Evolutionary conservation across 169 alveolate species (phyloP).

Genomic region (Plasmodium sp.): DNA sequence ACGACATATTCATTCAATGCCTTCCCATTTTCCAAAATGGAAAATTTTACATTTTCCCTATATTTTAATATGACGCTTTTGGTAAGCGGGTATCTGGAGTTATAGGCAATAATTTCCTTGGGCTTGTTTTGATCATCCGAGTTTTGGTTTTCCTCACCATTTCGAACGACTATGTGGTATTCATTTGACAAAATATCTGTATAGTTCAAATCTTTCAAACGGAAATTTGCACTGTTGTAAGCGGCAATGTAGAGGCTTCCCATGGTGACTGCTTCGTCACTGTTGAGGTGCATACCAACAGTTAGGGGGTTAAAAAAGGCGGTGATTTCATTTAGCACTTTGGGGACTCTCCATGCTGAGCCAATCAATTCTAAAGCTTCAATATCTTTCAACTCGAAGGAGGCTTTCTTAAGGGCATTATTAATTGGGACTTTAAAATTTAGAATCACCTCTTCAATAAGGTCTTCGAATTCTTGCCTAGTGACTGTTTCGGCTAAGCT

Average conservation of each 20-base stretch:
- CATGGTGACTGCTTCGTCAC: conserved; percentile 86
- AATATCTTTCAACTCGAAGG: conserved; percentile 76
- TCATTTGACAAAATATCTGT: conserved; percentile 76
- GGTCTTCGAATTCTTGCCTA: conserved; percentile 76
- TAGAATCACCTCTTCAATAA: conserved; percentile 67
- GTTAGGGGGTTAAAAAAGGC: conserved; percentile 78
- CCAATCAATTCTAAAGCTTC: conserved; percentile 86
- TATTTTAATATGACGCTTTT: conserved; percentile 50
- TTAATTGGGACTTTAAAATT: conserved; percentile 76
- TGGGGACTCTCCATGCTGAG: conserved; percentile 85
- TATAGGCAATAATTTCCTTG: conserved; percentile 55
- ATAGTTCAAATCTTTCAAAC: conserved; percentile 76
- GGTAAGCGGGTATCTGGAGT: conserved; percentile 36
- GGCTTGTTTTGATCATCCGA: not conserved
- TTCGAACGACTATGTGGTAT: conserved; percentile 59
- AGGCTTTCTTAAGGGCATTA: conserved; percentile 78
- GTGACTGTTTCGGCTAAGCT: conserved; percentile 71
- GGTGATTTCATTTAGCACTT: conserved; percentile 76
- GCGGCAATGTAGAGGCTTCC: conserved; percentile 85
- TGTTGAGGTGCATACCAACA: conserved; percentile 85
- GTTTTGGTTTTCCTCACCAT: conserved; percentile 23
- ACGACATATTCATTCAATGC: conserved; percentile 17
- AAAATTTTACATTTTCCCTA: conserved; percentile 42
- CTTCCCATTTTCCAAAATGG: conserved; percentile 67
- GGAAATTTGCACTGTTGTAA: conserved; percentile 80